phyloP scores from a whole-genome alignment of 306 rosid species.

The Corylus americana region DNA sequence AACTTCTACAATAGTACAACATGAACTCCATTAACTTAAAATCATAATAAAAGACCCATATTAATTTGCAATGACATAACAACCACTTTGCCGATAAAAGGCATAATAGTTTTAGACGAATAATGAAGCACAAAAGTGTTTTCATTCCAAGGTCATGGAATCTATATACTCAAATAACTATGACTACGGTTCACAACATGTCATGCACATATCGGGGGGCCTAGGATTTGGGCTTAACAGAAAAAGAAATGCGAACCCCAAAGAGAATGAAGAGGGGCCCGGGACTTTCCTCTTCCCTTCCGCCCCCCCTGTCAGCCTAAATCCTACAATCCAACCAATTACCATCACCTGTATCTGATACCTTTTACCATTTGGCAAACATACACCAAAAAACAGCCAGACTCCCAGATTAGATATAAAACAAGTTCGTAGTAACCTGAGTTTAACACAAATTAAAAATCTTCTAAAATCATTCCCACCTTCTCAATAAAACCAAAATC shows the following conservation, averaged over 20 bases:
- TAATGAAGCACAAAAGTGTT: not conserved
- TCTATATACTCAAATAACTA: not conserved
- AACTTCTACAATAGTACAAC: constrained; percentile 59
- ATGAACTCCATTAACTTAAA: constrained; percentile 17
- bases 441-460: not conserved
- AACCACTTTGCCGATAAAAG: not conserved
- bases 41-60: constrained; percentile 4
- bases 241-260: not conserved
- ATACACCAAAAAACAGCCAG: not conserved
- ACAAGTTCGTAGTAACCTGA: not conserved
- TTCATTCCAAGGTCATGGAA: not conserved
- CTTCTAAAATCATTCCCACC: not conserved
- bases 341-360: not conserved
- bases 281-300: not conserved
- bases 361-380: not conserved
- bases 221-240: not conserved
- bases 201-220: not conserved
- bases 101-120: not conserved
- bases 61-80: not conserved
- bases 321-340: not conserved
- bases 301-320: not conserved
- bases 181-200: not conserved
- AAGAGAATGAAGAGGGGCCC: not conserved
- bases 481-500: not conserved
- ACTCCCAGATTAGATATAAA: not conserved